Conservation (phyloP, 2,329 filamentous ascomycete species). For the Penicillium brasilianum region DNA sequence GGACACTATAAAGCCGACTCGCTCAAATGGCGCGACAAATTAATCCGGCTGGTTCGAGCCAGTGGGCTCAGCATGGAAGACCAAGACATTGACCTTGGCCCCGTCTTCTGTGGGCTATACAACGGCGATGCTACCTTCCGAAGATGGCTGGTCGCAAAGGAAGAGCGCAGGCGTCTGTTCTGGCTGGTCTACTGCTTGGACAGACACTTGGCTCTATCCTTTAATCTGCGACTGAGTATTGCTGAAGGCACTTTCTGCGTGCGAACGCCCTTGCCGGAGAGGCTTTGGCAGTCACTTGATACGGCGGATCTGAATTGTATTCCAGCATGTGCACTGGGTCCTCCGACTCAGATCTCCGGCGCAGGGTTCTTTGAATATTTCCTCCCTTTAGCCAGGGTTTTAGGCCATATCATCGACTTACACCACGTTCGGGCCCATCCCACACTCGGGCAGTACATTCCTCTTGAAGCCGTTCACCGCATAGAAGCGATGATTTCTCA, state of each 20-base stretch:
- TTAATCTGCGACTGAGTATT: conserved; percentile 52
- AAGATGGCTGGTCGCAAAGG: conserved; percentile 34
- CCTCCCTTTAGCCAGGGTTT: conserved; percentile 55
- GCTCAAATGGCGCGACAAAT: conserved; percentile 56
- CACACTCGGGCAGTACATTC: conserved; percentile 46
- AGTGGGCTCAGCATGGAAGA: conserved; percentile 49
- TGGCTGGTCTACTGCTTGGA: conserved; percentile 57
- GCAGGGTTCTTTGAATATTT: conserved; percentile 58
- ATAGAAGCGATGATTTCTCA: conserved; percentile 46
- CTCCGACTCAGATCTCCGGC: conserved; percentile 44
- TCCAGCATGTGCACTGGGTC: conserved; percentile 45
- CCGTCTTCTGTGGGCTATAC: conserved; percentile 48
- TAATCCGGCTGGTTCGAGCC: conserved; percentile 46
- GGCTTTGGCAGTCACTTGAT: conserved; percentile 49
- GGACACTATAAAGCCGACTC: conserved; percentile 57
- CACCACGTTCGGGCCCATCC: conserved; percentile 54
- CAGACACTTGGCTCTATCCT: conserved; percentile 55
- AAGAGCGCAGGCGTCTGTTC: conserved; percentile 55
- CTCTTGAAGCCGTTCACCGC: conserved; percentile 41
- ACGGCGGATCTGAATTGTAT: conserved; percentile 36
- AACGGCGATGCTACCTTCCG: conserved; percentile 24
- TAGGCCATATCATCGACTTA: conserved; percentile 57
- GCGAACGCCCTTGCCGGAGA: conserved; percentile 47
- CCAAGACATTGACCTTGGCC: conserved; percentile 40
- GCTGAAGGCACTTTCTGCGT: conserved; percentile 53